phyloP scores from a whole-genome alignment of 2,329 filamentous ascomycete species.

The Trichoderma atroviride region DNA sequence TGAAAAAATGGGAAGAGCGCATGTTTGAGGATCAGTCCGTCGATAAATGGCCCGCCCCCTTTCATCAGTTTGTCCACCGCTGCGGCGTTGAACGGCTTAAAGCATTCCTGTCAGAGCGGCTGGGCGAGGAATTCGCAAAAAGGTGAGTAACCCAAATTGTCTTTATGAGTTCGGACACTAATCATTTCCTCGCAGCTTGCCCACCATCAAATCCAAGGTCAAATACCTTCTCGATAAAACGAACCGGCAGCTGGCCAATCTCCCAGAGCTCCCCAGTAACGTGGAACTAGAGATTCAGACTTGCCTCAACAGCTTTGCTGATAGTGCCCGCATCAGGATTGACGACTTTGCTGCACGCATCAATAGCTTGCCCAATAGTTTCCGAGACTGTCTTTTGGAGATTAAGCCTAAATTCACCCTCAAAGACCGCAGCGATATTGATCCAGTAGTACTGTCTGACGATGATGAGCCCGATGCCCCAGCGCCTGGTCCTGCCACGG shows the following conservation, averaged over 20 bases:
- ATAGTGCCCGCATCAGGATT: conserved; percentile 55
- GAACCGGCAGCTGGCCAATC: conserved; percentile 53
- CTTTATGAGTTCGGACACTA: background rate
- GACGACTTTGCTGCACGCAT: conserved; percentile 51
- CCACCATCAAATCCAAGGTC: conserved; percentile 58
- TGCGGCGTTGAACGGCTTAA: conserved; percentile 59
- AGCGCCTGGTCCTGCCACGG: conserved; percentile 30
- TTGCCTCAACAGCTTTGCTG: conserved; percentile 60
- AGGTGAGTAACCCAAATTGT: conserved; percentile 41
- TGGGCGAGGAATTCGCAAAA: conserved; percentile 57
- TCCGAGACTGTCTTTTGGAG: conserved; percentile 51
- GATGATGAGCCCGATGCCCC: conserved; percentile 45
- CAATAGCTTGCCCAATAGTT: conserved; percentile 52
- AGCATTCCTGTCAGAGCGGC: conserved; percentile 54
- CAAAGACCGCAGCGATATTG: conserved; percentile 42
- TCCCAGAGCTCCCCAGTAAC: conserved; percentile 70
- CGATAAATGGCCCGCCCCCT: conserved; percentile 52
- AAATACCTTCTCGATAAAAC: conserved; percentile 54
- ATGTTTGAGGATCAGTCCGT: conserved; percentile 50
- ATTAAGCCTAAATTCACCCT: conserved; percentile 54
- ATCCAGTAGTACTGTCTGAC: conserved; percentile 42
- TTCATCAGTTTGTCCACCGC: conserved; percentile 50
- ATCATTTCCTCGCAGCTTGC: conserved; percentile 42
- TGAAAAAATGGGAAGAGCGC: conserved; percentile 54
- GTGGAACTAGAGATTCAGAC: conserved; percentile 66